phyloP scores from a whole-genome alignment of 768 basidiomycete genomes.

The Boletus rufocinnamomeus region DNA sequence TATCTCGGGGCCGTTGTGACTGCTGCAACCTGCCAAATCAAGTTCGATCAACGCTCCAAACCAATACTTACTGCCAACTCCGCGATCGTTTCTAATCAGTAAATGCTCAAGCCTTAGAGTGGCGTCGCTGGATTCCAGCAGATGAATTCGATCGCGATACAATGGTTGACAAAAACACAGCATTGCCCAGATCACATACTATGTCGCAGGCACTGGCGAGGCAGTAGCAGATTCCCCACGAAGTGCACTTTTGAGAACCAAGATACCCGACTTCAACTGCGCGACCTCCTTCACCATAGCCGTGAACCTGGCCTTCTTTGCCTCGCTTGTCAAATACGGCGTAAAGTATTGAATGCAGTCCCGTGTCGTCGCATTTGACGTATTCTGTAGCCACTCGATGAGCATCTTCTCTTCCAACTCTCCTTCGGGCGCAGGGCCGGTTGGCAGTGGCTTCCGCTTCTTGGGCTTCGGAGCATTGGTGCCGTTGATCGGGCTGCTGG shows the following conservation, averaged over 20 bases:
- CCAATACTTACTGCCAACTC: slow-evolving; percentile 15
- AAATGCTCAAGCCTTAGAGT: not conserved
- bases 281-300: slow-evolving; percentile 80
- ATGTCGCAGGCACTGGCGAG: slow-evolving; percentile 28
- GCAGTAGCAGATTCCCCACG: slow-evolving; percentile 32
- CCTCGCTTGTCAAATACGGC: slow-evolving; percentile 67
- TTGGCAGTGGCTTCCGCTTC: slow-evolving; percentile 51
- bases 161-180: slow-evolving; percentile 19
- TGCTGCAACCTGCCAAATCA: slow-evolving; percentile 16
- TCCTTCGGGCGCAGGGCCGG: slow-evolving; percentile 46
- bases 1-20: not conserved
- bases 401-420: slow-evolving; percentile 67
- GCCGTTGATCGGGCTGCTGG: slow-evolving; percentile 18
- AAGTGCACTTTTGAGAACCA: slow-evolving; percentile 54
- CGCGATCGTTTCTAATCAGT: not conserved
- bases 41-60: slow-evolving; percentile 23
- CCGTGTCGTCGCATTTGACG: slow-evolving; percentile 68
- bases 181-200: slow-evolving; percentile 21
- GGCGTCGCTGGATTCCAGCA: slow-evolving; percentile 11
- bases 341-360: slow-evolving; percentile 83
- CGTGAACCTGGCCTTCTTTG: slow-evolving; percentile 76
- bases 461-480: slow-evolving; percentile 47
- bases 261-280: slow-evolving; percentile 62
- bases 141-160: slow-evolving; percentile 22
- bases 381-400: slow-evolving; percentile 73